Base-by-base conservation (phyloP, 371 early-diverging fungal species). In the Mortierella sp. region DNA sequence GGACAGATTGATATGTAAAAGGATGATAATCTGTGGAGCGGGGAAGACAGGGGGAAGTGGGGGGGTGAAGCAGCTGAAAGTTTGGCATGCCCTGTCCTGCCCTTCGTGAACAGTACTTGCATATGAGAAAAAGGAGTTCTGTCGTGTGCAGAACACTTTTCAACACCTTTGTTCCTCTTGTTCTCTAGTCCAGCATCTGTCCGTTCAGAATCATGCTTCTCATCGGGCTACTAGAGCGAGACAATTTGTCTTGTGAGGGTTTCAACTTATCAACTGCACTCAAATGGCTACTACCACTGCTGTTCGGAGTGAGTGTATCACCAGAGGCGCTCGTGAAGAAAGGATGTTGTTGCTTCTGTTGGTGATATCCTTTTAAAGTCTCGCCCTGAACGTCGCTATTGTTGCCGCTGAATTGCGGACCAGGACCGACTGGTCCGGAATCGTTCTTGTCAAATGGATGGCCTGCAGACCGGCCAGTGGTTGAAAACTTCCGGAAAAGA, bases 191-290 rank as follows among this genome's bases (percentile, higher is more conserved):
- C 24, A 72, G 63, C 73, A 72, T 72, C 30, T 72, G 73, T 32
- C 73, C 73, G 52, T 64, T 64, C 54, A 72, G 37, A 50, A 72
- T 72, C 67, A 72, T 62, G 65, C 60, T 62, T 14, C 73, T 50
- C 73, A 72, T 72, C 7, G 73, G 73, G 59, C 73, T 72, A 55
- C 61, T 72, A 2, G 73, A 72, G 23, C 73, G 66, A 6, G 73
- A 62, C 21, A 54, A 56, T 9, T 57, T 57, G 46, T 63, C 63
- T n/a, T 71, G 56, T 12, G 60, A 53, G 27, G 72, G 72, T 42
- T 61, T 72, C 31, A 71, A 28, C 50, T 56, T 64, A 6, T 71
- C 65, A 3, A 71, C 60, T 2, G 72, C 60, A 24, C 52, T 64
- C 31, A 72, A 46, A 27, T 56, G 71, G 26, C 26, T 56, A 23